Evolutionary conservation across 768 basidiomycete genomes (phyloP).

Genomic region (Dacryopinax spathularia): DNA sequence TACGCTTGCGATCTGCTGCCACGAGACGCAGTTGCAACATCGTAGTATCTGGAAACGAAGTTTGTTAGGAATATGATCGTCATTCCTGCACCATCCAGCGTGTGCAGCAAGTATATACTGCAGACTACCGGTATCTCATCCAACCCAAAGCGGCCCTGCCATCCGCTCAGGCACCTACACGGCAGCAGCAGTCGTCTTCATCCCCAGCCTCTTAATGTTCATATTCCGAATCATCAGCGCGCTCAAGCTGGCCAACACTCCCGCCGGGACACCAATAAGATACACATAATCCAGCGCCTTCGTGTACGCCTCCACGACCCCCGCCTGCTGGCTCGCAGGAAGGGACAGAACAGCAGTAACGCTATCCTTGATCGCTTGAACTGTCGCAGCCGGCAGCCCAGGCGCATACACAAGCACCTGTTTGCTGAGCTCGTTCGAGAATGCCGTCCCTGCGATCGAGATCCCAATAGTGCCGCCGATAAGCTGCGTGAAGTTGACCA

Average conservation of each 20-base stretch:
- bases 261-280: conserved; percentile 25
- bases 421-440: conserved; percentile 20
- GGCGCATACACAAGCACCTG: conserved; percentile 20
- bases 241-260: conserved; percentile 16
- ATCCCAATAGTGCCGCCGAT: conserved; percentile 20
- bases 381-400: conserved; percentile 11
- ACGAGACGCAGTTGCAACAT: too few species aligned
- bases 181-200: too few species aligned
- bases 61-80: too few species aligned
- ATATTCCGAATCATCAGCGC: conserved; percentile 22
- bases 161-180: too few species aligned
- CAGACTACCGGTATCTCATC: too few species aligned
- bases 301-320: conserved; percentile 14
- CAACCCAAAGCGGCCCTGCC: too few species aligned
- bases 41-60: too few species aligned
- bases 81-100: too few species aligned
- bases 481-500: conserved; percentile 9
- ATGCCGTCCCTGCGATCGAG: conserved; percentile 12
- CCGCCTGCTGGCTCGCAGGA: conserved; percentile 7
- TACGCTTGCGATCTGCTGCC: too few species aligned
- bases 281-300: conserved; percentile 18
- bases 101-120: too few species aligned
- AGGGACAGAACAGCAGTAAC: conserved; percentile 22
- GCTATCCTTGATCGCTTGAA: conserved; percentile 16
- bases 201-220: conserved; percentile 19